Evolutionary conservation across 2,329 filamentous ascomycete species (phyloP), one percentile per base, ranked within the genome.

Genomic region (Neopestalotiopsis clavispora): DNA sequence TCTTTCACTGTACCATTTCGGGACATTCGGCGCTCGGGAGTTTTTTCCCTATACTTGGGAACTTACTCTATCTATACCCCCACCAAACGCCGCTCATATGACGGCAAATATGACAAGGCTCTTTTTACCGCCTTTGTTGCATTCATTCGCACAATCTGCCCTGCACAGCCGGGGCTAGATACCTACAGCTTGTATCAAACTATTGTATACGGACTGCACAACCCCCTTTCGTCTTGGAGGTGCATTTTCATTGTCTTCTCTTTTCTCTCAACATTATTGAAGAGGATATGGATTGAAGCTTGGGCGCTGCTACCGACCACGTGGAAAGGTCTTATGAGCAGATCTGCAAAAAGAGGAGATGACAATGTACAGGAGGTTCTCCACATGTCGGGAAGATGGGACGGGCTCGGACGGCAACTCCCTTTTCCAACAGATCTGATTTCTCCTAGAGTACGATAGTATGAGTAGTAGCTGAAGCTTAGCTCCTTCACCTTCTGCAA

Each of bases 301-400:
- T 13, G 59, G 59, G 6, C 32, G 17, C 32, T 20, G 59, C 59
- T 40, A 38, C 59, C 45, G 17, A 20, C 14, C 45, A 52, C 45
- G 45, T 52, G 45, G 45, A 17, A 38, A 34, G 23, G 59, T 38
- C 17, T 62, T 20, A 40, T 17, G 32, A 20, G 59, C 59, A 32
- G 59, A 34, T 40, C 28, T 62, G 59, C 28, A 14, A 59, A 59
- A 30, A 30, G 57, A 59, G 23, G 57, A 59, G 57, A 30, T 34
- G 57, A 62, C 28, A 30, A 40, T 34, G n/a, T 34, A 34, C n/a
- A 40, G 59, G 34, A 40, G 28, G n/a, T 30, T 62, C 59, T 40
- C 59, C 59, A 62, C 59, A 62, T 62, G 32, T 62, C 40, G 28
- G 34, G 34, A 38, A 20, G 30, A 59, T n/a, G 59, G 58, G 30